These are phyloP conservation scores for Chrysopogon serrulatus DNA, from an alignment of 176 grass and related monocot species.

Conservation along the genomic window DNA sequence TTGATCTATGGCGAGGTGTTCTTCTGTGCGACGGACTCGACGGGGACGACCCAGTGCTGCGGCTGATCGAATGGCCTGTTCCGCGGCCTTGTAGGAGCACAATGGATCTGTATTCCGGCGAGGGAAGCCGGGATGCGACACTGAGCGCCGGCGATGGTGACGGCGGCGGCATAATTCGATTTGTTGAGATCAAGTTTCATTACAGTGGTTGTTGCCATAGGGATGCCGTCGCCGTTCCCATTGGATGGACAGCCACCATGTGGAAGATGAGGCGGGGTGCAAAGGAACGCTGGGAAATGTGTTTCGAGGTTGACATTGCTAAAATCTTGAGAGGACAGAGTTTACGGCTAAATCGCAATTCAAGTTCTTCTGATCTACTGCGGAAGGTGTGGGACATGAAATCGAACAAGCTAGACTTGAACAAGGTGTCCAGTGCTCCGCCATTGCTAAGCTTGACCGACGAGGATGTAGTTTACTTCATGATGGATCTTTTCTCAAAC, in stretches of 20 bases:
- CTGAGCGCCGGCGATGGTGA: too few relatives aligned
- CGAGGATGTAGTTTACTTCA: neutral
- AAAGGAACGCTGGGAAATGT: neutral
- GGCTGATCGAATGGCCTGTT: neutral
- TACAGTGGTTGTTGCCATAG: neutral
- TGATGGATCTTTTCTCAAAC: neutral
- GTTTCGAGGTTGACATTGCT: neutral
- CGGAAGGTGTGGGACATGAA: neutral
- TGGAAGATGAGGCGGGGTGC: neutral
- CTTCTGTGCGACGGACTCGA: neutral
- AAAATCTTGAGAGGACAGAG: neutral
- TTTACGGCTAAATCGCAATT: too few relatives aligned
- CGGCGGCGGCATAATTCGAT: neutral
- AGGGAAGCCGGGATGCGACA: neutral
- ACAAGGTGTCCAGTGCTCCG: neutral
- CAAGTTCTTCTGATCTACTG: neutral
- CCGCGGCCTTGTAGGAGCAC: rapidly evolving
- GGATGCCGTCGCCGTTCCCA: neutral
- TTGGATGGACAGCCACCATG: neutral
- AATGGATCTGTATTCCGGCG: neutral
- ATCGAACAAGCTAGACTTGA: neutral
- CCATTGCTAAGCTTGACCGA: neutral
- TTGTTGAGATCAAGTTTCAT: neutral
- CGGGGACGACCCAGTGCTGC: neutral
- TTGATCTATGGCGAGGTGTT: neutral